Conservation (phyloP, 2,329 filamentous ascomycete genomes). For the Neofusicoccum umdonicola region DNA sequence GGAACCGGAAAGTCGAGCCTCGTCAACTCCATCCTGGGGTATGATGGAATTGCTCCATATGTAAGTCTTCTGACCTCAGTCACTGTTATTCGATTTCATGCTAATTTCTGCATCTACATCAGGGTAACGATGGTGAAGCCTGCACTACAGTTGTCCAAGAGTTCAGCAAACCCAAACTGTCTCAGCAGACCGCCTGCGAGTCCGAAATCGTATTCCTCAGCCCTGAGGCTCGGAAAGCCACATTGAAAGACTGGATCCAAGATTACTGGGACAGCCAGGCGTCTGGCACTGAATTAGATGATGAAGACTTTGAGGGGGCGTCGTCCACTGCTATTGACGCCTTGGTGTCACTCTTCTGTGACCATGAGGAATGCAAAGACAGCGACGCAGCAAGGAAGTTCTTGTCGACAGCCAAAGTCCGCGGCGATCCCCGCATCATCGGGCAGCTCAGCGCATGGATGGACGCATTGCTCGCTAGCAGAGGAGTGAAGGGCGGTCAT, state of each 20-base stretch:
- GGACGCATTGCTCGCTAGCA: neutral
- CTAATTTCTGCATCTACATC: too few species aligned
- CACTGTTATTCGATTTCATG: too few species aligned
- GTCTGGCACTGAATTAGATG: neutral
- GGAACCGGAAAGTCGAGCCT: neutral
- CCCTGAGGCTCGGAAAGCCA: neutral
- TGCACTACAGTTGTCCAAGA: conserved; percentile 1
- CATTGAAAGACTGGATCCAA: neutral
- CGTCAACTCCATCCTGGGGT: neutral
- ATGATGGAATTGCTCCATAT: neutral
- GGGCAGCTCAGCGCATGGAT: neutral
- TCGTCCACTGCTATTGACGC: neutral
- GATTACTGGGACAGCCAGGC: neutral
- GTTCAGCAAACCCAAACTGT: neutral
- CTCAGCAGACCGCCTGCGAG: neutral
- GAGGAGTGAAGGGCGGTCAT: neutral
- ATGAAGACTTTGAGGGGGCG: neutral
- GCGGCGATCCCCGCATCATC: neutral
- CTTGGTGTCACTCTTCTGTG: neutral
- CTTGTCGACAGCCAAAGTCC: neutral
- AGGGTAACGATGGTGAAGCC: neutral
- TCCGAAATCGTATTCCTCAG: neutral
- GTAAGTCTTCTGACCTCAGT: neutral
- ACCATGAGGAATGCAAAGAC: neutral
- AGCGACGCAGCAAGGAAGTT: neutral